Evolutionary conservation across 345 rosid genomes (phyloP).

Genomic region (Diplotaxis tenuifolia): DNA sequence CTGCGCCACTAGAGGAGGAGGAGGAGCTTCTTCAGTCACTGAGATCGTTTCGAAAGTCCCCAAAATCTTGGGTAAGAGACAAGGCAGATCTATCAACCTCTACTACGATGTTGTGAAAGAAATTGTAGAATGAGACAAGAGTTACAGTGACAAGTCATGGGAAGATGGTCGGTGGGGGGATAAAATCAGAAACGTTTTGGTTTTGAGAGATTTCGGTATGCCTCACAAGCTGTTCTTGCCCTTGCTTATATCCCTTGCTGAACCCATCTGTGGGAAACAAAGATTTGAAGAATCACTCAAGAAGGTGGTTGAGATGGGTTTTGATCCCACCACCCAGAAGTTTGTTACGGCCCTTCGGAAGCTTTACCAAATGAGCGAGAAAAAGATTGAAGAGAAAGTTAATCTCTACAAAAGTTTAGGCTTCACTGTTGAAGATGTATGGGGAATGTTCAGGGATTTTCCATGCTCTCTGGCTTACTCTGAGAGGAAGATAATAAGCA

Average conservation of each 20-base stretch:
- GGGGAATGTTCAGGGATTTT: not conserved
- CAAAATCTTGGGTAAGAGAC: constrained; percentile 3
- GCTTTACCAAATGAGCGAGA: not conserved
- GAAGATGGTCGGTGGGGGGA: not conserved
- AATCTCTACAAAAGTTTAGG: not conserved
- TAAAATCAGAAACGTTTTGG: not conserved
- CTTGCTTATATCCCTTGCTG: not conserved
- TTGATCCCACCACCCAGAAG: not conserved
- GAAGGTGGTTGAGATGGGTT: not conserved
- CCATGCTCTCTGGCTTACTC: not conserved
- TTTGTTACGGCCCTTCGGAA: not conserved
- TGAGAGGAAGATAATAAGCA: not conserved
- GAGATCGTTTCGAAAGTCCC: constrained; percentile 23
- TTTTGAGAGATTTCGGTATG: not conserved
- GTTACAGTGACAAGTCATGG: too few relatives aligned
- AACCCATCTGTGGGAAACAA: not conserved
- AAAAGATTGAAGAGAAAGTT: not conserved
- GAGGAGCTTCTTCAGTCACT: constrained; percentile 11
- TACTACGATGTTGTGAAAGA: too few relatives aligned
- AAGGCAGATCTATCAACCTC: not conserved
- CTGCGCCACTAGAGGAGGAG: too few relatives aligned
- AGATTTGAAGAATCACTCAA: not conserved
- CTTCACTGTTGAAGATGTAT: not conserved
- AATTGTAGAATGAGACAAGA: too few relatives aligned
- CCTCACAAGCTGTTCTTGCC: not conserved